Evolutionary conservation across 1,284 basidiomycete species (phyloP).

Genomic region (Tetrapyrgos nigripes): DNA sequence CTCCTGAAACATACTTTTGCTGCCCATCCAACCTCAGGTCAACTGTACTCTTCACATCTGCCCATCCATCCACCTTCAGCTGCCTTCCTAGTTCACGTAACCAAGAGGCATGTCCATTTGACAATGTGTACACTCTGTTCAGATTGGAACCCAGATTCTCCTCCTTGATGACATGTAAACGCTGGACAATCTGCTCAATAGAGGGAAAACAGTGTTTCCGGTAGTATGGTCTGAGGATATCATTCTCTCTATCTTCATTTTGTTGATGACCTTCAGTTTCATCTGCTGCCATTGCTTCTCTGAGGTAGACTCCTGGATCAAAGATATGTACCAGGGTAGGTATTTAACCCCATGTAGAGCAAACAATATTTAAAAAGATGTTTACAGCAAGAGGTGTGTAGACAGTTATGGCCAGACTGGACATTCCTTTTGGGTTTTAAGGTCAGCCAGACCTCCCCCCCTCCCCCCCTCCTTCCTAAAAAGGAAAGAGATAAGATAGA

Average conservation of each 20-base stretch:
- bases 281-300: background rate
- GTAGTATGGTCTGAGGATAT: constrained; percentile 40
- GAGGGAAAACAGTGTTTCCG: constrained; percentile 63
- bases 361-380: constrained; percentile 57
- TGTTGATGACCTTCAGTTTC: background rate
- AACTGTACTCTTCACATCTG: constrained; percentile 46
- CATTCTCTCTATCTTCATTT: background rate
- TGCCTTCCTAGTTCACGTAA: constrained; percentile 51
- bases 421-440: too few species aligned
- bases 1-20: constrained; percentile 61
- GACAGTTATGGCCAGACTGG: too few species aligned
- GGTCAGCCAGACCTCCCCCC: too few species aligned
- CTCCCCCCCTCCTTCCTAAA: too few species aligned
- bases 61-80: constrained; percentile 58
- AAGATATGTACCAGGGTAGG: constrained; percentile 56
- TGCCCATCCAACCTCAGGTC: constrained; percentile 51
- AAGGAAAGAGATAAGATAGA: too few species aligned
- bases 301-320: constrained; percentile 34
- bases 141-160: constrained; percentile 31
- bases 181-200: constrained; percentile 55
- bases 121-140: constrained; percentile 53
- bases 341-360: constrained; percentile 64
- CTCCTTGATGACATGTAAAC: constrained; percentile 45
- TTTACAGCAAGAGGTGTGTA: too few species aligned
- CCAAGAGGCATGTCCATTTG: constrained; percentile 66